These are phyloP conservation scores for Cucurbita ficifolia DNA, from an alignment of 306 rosid genomes.

Conservation along the genomic window DNA sequence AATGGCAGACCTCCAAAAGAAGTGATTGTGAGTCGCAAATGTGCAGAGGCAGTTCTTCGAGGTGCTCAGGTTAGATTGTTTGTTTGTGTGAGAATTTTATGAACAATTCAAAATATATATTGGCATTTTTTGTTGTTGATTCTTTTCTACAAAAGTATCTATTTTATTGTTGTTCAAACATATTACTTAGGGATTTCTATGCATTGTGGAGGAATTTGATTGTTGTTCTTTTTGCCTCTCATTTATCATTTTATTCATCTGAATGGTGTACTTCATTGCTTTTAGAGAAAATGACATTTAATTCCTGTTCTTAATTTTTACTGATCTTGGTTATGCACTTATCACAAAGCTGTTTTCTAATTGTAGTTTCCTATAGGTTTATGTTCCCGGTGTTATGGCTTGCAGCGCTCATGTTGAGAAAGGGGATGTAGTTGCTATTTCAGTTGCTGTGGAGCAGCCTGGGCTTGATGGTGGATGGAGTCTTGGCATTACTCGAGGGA, in stretches of 20 bases:
- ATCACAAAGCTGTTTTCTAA: constrained; percentile 5
- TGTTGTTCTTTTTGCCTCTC: neutral
- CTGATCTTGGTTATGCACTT: neutral
- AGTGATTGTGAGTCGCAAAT: constrained; percentile 77
- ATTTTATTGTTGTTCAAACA: no score
- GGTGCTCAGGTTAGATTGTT: constrained; percentile 68
- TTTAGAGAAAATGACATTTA: neutral
- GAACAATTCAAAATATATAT: neutral
- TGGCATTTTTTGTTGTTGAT: neutral
- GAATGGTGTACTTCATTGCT: neutral
- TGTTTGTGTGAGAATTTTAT: neutral
- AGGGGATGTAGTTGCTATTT: constrained; percentile 65
- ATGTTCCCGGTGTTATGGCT: constrained; percentile 86
- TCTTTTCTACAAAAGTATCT: neutral
- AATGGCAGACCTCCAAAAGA: constrained; percentile 56
- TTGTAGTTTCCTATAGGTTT: constrained; percentile 37
- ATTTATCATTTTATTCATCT: neutral
- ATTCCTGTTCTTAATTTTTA: neutral
- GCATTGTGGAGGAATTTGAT: neutral
- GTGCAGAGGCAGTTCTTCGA: constrained; percentile 95
- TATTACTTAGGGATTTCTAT: neutral
- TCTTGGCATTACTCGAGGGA: constrained; percentile 71
- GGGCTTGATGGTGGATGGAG: constrained; percentile 63
- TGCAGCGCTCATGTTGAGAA: constrained; percentile 91
- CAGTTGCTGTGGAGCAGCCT: constrained; percentile 80